A percentile compares a stretch with the other conserved stretches of the same genome.
phyloP scores from a whole-genome alignment of 2,329 filamentous ascomycete genomes.

The Ascochyta clinopodiicola region DNA sequence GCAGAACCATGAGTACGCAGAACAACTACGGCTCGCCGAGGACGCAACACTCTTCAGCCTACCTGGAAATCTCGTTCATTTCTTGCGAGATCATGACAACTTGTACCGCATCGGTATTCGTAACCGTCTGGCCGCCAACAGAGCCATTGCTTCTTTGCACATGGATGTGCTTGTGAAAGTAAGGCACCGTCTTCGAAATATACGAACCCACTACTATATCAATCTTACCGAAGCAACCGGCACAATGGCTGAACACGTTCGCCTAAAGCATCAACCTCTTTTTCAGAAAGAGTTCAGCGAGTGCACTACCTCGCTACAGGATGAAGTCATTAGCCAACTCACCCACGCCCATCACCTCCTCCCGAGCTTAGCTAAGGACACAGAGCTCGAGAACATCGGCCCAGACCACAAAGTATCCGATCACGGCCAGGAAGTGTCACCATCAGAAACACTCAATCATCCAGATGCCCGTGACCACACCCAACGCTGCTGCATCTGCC shows the following conservation, averaged over 20 bases:
- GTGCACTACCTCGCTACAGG: background rate
- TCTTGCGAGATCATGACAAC: conserved; percentile 14
- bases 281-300: background rate
- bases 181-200: background rate
- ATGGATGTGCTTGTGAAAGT: conserved; percentile 6
- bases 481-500: conserved; percentile 20
- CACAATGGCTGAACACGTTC: background rate
- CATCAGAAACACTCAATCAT: background rate
- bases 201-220: conserved; percentile 5
- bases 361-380: background rate
- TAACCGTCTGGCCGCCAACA: background rate
- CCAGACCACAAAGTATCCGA: conserved; percentile 18
- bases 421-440: conserved; percentile 8
- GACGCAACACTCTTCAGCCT: background rate
- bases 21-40: conserved; percentile 3
- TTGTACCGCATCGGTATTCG: conserved; percentile 5
- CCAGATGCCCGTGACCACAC: background rate
- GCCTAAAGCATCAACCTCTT: background rate
- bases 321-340: background rate
- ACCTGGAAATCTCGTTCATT: background rate
- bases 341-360: background rate
- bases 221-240: conserved; percentile 1
- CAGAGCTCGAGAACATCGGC: conserved; percentile 17
- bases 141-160: background rate
- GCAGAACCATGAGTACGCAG: conserved; percentile 4